Percentiles rank a stretch among this genome's conserved stretches.
phyloP scores from a whole-genome alignment of 1,139 yeast species.

The Saccharomycopsis phalli region DNA sequence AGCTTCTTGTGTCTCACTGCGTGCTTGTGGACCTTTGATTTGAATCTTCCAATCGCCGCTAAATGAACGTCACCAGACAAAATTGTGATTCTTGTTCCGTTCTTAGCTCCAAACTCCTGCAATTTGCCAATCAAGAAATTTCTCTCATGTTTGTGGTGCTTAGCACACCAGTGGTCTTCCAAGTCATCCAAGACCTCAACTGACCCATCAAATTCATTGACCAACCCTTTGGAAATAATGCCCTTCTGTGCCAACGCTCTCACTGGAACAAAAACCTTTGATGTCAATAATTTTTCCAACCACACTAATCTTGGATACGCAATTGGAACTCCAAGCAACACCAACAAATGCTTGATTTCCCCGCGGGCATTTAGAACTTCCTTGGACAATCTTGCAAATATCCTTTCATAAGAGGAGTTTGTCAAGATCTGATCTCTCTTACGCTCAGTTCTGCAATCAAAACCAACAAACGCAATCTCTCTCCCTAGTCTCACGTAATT shows the following conservation, averaged over 20 bases:
- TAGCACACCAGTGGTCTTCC: slow-evolving; percentile 95
- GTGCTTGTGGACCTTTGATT: slow-evolving; percentile 47
- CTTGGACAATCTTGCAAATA: slow-evolving; percentile 49
- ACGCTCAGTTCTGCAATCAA: slow-evolving; percentile 92
- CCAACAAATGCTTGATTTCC: slow-evolving; percentile 62
- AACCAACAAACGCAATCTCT: slow-evolving; percentile 60
- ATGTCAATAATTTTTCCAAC: slow-evolving; percentile 68
- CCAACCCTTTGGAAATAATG: slow-evolving; percentile 55
- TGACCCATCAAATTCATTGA: slow-evolving; percentile 86
- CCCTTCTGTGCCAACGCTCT: slow-evolving; percentile 64
- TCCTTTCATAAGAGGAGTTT: slow-evolving; percentile 43
- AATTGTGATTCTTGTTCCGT: slow-evolving; percentile 69
- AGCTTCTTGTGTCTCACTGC: slow-evolving; percentile 30
- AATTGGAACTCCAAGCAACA: slow-evolving; percentile 89
- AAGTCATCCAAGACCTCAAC: slow-evolving; percentile 86
- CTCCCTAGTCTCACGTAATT: slow-evolving; percentile 66
- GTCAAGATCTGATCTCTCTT: slow-evolving; percentile 50
- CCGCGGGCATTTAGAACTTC: slow-evolving; percentile 46
- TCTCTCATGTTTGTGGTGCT: slow-evolving; percentile 71
- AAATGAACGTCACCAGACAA: slow-evolving; percentile 91
- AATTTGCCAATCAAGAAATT: slow-evolving; percentile 50
- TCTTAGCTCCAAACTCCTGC: slow-evolving; percentile 51
- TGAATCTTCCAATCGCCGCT: slow-evolving; percentile 73
- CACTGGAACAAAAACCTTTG: slow-evolving; percentile 54
- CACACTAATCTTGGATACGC: slow-evolving; percentile 90